These are phyloP conservation scores for Pleurotus tuoliensis DNA, from an alignment of 768 basidiomycete genomes.

Conservation along the genomic window DNA sequence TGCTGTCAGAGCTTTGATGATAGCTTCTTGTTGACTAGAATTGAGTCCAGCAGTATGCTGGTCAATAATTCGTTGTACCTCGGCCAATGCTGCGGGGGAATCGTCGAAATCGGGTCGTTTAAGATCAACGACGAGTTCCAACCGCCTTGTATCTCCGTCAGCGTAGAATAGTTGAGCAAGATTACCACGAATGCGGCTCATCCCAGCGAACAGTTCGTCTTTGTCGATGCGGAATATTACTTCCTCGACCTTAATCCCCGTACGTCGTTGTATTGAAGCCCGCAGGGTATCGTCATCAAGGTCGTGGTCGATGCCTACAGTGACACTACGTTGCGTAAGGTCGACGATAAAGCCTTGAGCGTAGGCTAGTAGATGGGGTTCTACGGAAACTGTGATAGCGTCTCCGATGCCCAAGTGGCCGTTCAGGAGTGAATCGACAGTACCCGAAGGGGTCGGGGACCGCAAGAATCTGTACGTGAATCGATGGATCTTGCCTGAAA, in stretches of 20 bases:
- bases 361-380: conserved; percentile 81
- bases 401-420: conserved; percentile 81
- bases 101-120: conserved; percentile 58
- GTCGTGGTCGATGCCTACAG: conserved; percentile 81
- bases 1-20: conserved; percentile 71
- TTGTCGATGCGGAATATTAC: conserved; percentile 85
- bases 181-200: conserved; percentile 87
- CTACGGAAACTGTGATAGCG: conserved; percentile 82
- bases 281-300: conserved; percentile 50
- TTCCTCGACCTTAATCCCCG: conserved; percentile 10
- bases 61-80: conserved; percentile 18
- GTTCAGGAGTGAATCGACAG: conserved; percentile 49
- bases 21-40: conserved; percentile 64
- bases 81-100: conserved; percentile 7
- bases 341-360: conserved; percentile 80
- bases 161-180: conserved; percentile 86
- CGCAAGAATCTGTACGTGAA: conserved; percentile 74
- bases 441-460: conserved; percentile 11
- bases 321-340: conserved; percentile 58
- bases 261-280: conserved; percentile 12
- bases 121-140: conserved; percentile 82
- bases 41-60: conserved; percentile 51
- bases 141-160: conserved; percentile 62
- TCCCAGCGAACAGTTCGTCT: conserved; percentile 84
- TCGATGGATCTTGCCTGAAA: conserved; percentile 59